These are phyloP conservation scores for Mycosarcoma maydis DNA, from an alignment of 1,284 basidiomycete genomes.

Conservation along the genomic window DNA sequence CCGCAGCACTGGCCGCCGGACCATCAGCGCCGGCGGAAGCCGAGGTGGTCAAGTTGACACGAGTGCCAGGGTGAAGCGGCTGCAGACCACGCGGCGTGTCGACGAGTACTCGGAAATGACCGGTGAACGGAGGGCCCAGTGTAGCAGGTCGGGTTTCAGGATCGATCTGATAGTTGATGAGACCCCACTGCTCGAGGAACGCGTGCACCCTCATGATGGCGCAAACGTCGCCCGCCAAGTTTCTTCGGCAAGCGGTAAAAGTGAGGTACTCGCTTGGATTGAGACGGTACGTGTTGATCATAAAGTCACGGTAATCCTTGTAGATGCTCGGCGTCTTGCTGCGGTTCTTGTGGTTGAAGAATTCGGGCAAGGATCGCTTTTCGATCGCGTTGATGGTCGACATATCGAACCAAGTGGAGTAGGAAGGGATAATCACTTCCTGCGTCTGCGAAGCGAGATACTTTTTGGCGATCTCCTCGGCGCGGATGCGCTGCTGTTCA, in stretches of 20 bases:
- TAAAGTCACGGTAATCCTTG: conserved; percentile 99
- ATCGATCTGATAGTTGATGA: conserved; percentile 99
- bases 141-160: conserved; percentile 93
- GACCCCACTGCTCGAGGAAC: conserved; percentile 98
- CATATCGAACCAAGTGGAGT: conserved; percentile 98
- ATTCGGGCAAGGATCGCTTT: conserved; percentile 91
- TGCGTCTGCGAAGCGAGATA: conserved; percentile 98
- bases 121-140: conserved; percentile 95
- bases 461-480: conserved; percentile 86
- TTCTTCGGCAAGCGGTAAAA: conserved; percentile 93
- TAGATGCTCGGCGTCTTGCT: conserved; percentile 93
- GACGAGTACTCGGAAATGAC: conserved; percentile 95
- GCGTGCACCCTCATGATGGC: conserved; percentile 99
- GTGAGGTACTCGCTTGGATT: conserved; percentile 96
- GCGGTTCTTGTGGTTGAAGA: conserved; percentile 92
- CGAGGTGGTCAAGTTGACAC: conserved; percentile 25
- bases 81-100: conserved; percentile 96
- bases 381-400: conserved; percentile 91
- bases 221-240: conserved; percentile 96
- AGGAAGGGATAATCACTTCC: conserved; percentile 90
- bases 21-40: conserved; percentile 12
- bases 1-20: conserved; percentile 9
- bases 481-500: conserved; percentile 78
- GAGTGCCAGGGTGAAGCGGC: conserved; percentile 83
- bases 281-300: conserved; percentile 97